A percentile compares a stretch with the other conserved stretches of the same genome.
phyloP scores from a whole-genome alignment of 805 yeast genomes.

The Tetrapisispora nanseiensis region DNA sequence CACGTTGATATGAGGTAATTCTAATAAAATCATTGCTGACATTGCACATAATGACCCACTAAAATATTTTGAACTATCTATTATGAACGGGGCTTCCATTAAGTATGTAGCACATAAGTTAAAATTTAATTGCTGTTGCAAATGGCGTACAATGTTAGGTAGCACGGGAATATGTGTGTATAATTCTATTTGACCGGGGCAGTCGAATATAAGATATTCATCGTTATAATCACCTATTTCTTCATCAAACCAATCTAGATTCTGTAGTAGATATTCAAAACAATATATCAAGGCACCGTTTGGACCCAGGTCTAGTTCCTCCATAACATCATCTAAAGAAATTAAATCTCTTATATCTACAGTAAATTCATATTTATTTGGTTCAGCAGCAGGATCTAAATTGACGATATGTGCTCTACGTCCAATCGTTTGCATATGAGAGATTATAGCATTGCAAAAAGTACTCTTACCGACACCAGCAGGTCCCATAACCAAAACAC shows the following conservation, averaged over 20 bases:
- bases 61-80: constrained; percentile 85
- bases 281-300: constrained; percentile 92
- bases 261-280: constrained; percentile 80
- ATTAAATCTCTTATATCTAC: constrained; percentile 87
- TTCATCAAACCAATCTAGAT: constrained; percentile 94
- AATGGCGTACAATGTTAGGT: constrained; percentile 80
- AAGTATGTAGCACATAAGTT: constrained; percentile 87
- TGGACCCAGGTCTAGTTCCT: constrained; percentile 86
- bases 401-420: constrained; percentile 92
- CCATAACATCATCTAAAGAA: constrained; percentile 89
- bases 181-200: constrained; percentile 94
- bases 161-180: constrained; percentile 91
- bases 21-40: constrained; percentile 95
- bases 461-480: constrained; percentile 97
- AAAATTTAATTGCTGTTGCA: constrained; percentile 70
- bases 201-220: constrained; percentile 87
- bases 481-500: constrained; percentile 89
- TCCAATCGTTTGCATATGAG: constrained; percentile 84
- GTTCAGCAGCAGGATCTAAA: constrained; percentile 94
- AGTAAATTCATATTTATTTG: constrained; percentile 82
- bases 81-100: constrained; percentile 86
- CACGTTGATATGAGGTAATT: constrained; percentile 88
- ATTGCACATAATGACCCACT: constrained; percentile 94
- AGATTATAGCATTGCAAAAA: constrained; percentile 77
- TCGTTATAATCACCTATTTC: constrained; percentile 94